Evolutionary conservation across 2,329 filamentous ascomycete genomes (phyloP).

Genomic region (Botrytis elliptica): DNA sequence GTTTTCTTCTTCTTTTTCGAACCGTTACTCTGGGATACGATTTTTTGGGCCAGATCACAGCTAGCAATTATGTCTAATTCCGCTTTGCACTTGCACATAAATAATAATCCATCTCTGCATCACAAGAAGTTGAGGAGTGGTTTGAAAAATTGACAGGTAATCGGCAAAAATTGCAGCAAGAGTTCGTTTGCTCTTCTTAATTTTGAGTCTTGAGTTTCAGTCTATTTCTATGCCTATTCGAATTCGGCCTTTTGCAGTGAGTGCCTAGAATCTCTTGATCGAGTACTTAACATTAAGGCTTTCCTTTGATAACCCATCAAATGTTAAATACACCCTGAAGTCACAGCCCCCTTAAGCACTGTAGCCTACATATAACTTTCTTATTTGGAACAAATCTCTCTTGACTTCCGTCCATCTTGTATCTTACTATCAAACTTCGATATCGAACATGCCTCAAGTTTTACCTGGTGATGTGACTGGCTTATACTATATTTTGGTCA

Average conservation of each 20-base stretch:
- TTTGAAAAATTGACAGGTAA: background rate
- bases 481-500: slow-evolving; percentile 24
- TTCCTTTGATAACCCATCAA: background rate
- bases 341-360: background rate
- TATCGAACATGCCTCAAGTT: slow-evolving; percentile 21
- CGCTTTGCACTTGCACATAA: background rate
- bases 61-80: background rate
- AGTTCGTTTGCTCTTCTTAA: background rate
- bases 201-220: background rate
- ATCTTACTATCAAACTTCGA: background rate
- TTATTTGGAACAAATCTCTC: background rate
- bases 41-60: background rate
- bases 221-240: background rate
- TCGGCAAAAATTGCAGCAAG: background rate
- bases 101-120: background rate
- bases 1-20: background rate
- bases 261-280: background rate
- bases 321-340: background rate
- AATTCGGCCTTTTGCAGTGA: slow-evolving; percentile 1
- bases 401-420: background rate
- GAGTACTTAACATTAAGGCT: background rate
- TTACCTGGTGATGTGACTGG: slow-evolving; percentile 23
- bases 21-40: background rate
- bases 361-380: background rate
- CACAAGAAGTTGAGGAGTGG: background rate